A percentile compares a stretch with the other conserved stretches of the same genome.
These are phyloP conservation scores for Fraxinus platypoda DNA, from an alignment of 305 asterid species.

Conservation along the genomic window DNA sequence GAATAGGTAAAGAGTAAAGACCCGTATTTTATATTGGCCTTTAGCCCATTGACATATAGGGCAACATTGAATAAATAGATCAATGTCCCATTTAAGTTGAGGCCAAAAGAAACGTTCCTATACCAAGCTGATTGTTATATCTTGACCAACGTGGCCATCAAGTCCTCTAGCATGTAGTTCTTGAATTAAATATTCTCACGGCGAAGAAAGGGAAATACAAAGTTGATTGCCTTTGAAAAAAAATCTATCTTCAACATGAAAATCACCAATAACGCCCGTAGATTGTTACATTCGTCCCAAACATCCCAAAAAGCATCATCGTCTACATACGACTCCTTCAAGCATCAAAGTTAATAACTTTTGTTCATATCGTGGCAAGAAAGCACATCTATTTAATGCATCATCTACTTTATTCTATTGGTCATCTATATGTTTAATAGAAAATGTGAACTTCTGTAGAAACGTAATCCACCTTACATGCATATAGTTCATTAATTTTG, in stretches of 20 bases:
- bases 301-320: not conserved
- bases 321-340: not conserved
- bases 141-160: not conserved
- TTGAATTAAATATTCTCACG: too few relatives aligned
- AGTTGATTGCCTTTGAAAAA: not conserved
- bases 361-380: not conserved
- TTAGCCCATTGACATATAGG: not conserved
- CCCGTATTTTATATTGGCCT: not conserved
- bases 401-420: not conserved
- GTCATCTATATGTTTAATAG: not conserved
- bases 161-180: not conserved
- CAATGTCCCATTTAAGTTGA: not conserved
- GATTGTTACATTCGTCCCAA: not conserved
- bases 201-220: not conserved
- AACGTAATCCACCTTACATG: conserved; percentile 1
- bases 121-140: not conserved
- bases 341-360: too few relatives aligned
- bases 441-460: not conserved
- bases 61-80: not conserved
- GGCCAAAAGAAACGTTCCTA: not conserved
- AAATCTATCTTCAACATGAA: not conserved
- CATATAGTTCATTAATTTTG: conserved; percentile 2
- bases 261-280: not conserved
- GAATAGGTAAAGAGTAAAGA: not conserved
- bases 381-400: not conserved